phyloP scores from a whole-genome alignment of 768 basidiomycete genomes.

The Gymnopilus dilepis region DNA sequence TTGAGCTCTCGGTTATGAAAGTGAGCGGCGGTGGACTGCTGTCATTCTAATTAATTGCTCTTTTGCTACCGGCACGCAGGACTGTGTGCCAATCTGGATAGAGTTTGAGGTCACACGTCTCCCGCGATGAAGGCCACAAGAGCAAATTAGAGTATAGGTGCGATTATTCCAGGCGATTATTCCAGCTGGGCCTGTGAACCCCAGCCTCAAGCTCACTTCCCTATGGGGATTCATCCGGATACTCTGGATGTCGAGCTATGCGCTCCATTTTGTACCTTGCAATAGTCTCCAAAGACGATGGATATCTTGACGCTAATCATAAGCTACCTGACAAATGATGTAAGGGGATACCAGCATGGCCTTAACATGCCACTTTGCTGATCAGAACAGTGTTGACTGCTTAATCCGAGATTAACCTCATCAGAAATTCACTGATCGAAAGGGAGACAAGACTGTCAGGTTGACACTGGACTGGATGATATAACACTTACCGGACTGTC shows the following conservation, averaged over 20 bases:
- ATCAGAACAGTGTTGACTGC: neutral
- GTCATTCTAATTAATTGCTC: neutral
- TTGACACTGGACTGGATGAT: neutral
- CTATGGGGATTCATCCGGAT: neutral
- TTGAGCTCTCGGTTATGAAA: neutral
- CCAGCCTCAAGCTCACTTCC: neutral
- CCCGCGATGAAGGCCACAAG: neutral
- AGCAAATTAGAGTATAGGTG: neutral
- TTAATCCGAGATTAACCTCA: neutral
- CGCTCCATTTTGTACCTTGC: neutral
- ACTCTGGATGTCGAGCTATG: neutral
- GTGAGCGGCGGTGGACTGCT: neutral
- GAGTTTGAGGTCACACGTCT: conserved; percentile 1
- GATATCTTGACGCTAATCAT: no score
- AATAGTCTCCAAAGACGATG: neutral
- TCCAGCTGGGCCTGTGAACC: neutral
- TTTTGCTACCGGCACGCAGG: neutral
- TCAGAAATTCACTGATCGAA: neutral
- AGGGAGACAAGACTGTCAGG: neutral
- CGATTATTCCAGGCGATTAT: no score
- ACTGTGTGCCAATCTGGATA: neutral
- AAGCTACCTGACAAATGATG: no score
- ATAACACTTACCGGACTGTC: neutral
- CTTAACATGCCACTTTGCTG: neutral
- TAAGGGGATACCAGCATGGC: no score